Evolutionary conservation across 1,284 basidiomycete species (phyloP).

Genomic region (Taiwanofungus camphoratus): DNA sequence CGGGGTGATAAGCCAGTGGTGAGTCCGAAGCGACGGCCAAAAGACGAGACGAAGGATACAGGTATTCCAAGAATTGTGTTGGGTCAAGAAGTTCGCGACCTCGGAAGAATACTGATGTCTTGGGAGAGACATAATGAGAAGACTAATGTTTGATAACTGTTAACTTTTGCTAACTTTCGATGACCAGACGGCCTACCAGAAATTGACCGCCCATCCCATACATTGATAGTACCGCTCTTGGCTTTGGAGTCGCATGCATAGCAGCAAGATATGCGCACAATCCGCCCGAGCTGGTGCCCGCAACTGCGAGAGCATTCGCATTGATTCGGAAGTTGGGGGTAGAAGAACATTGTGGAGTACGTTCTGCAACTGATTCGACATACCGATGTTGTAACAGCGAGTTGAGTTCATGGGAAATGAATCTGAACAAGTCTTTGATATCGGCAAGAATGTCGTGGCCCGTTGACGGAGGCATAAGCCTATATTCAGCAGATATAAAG

Average conservation of each 20-base stretch:
- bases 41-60: conserved; percentile 27
- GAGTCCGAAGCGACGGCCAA: conserved; percentile 37
- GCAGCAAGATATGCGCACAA: conserved; percentile 60
- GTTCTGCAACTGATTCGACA: background rate
- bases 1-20: conserved; percentile 41
- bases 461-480: conserved; percentile 50
- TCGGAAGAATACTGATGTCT: conserved; percentile 34
- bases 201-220: conserved; percentile 62
- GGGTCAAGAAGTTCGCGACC: conserved; percentile 36
- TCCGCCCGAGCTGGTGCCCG: conserved; percentile 58
- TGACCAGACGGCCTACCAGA: conserved; percentile 35
- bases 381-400: conserved; percentile 7
- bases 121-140: conserved; percentile 34
- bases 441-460: conserved; percentile 53
- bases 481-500: conserved; percentile 59
- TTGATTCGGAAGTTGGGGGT: conserved; percentile 30
- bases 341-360: background rate
- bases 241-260: conserved; percentile 43
- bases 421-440: conserved; percentile 47
- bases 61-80: conserved; percentile 22
- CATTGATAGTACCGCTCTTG: conserved; percentile 47
- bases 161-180: background rate
- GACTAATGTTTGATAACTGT: conserved; percentile 19
- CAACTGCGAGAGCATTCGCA: conserved; percentile 40
- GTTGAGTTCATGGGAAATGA: conserved; percentile 32